These are phyloP conservation scores for Debaryomyces psychrophilus DNA, from an alignment of 1,139 yeast species.

Conservation along the genomic window DNA sequence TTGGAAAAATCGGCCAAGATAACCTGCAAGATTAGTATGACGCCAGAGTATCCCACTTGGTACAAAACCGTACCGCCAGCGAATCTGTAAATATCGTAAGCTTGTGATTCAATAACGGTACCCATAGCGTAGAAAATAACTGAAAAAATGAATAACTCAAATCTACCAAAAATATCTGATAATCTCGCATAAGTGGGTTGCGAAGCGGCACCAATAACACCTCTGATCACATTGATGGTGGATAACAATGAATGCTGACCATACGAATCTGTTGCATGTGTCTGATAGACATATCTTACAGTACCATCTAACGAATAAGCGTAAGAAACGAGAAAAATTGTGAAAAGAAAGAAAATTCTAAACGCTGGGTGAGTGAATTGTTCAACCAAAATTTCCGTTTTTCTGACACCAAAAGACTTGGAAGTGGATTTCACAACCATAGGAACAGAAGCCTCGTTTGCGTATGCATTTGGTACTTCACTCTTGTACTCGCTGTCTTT, in stretches of 20 bases:
- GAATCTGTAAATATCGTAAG: slow-evolving; percentile 63
- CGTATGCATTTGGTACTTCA: background rate
- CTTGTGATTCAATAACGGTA: slow-evolving; percentile 69
- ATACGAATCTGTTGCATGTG: slow-evolving; percentile 60
- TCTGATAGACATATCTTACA: slow-evolving; percentile 52
- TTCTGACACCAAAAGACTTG: slow-evolving; percentile 42
- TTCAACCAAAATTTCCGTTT: slow-evolving; percentile 42
- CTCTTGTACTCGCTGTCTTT: background rate
- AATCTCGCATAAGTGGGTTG: slow-evolving; percentile 72
- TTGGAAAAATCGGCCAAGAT: slow-evolving; percentile 67
- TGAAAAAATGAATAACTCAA: slow-evolving; percentile 56
- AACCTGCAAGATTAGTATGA: slow-evolving; percentile 56
- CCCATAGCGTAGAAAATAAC: slow-evolving; percentile 68
- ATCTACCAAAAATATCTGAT: slow-evolving; percentile 72
- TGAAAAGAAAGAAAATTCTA: slow-evolving; percentile 45
- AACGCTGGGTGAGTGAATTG: slow-evolving; percentile 29
- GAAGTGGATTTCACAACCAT: slow-evolving; percentile 12
- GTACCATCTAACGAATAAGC: slow-evolving; percentile 68
- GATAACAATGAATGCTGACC: slow-evolving; percentile 61
- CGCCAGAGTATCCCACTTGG: slow-evolving; percentile 72
- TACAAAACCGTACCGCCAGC: slow-evolving; percentile 77
- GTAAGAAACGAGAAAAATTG: slow-evolving; percentile 63
- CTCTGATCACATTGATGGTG: slow-evolving; percentile 63
- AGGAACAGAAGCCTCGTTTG: background rate
- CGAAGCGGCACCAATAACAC: slow-evolving; percentile 72